These are phyloP conservation scores for Candida palmyrensis DNA, from an alignment of 805 yeast genomes.

Conservation along the genomic window DNA sequence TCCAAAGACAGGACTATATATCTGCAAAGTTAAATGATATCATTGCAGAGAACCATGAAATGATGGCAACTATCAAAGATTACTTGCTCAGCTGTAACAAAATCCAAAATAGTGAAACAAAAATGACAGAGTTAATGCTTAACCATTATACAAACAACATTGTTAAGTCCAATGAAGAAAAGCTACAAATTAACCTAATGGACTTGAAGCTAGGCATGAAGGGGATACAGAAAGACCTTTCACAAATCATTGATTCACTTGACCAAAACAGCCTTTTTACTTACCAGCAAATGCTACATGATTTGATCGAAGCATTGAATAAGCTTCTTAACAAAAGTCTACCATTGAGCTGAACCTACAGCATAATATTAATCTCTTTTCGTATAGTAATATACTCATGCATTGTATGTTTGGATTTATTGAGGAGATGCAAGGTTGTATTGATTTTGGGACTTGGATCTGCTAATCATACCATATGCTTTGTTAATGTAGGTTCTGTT, in stretches of 20 bases:
- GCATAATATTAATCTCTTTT: no score
- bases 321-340: no score
- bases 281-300: no score
- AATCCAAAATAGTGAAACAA: conserved; percentile 12
- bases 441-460: conserved; percentile 7
- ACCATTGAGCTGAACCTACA: no score
- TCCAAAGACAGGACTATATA: conserved; percentile 34
- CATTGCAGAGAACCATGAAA: conserved; percentile 27
- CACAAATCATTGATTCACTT: no score
- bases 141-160: conserved; percentile 9
- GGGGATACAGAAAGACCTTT: no score
- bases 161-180: conserved; percentile 8
- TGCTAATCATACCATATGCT: conserved; percentile 30
- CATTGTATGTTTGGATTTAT: background rate
- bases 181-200: conserved; percentile 1
- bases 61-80: conserved; percentile 27
- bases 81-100: conserved; percentile 20
- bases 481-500: conserved; percentile 29
- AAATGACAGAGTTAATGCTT: conserved; percentile 7
- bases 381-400: no score
- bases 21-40: conserved; percentile 26
- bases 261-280: no score
- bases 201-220: conserved; percentile 4
- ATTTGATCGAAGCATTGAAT: no score
- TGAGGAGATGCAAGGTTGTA: background rate